These are phyloP conservation scores for Leccinum truebloodii DNA, from an alignment of 768 basidiomycete genomes.

Conservation along the genomic window DNA sequence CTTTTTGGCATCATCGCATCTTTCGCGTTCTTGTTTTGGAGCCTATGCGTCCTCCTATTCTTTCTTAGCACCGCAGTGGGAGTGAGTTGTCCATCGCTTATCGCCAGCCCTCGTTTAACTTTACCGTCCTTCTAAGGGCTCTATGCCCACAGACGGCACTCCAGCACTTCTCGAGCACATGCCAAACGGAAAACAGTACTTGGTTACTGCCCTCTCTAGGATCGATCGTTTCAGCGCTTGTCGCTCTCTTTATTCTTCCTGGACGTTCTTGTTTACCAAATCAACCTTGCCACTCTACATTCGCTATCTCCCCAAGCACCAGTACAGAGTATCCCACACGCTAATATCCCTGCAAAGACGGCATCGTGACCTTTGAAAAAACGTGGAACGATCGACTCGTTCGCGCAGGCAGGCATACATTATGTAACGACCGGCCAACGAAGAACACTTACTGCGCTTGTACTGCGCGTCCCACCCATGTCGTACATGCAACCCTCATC, in stretches of 20 bases:
- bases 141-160: slow-evolving; percentile 97
- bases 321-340: no score
- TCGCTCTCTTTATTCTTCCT: slow-evolving; percentile 81
- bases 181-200: slow-evolving; percentile 87
- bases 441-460: slow-evolving; percentile 10
- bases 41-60: slow-evolving; percentile 79
- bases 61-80: slow-evolving; percentile 92
- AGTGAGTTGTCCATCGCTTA: slow-evolving; percentile 45
- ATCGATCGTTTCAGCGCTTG: slow-evolving; percentile 79
- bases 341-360: no score
- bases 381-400: no score
- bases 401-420: no score
- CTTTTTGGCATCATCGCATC: slow-evolving; percentile 84
- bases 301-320: no score
- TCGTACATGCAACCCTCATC: slow-evolving; percentile 20
- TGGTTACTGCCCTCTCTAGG: slow-evolving; percentile 87
- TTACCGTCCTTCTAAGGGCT: slow-evolving; percentile 54
- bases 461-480: slow-evolving; percentile 17
- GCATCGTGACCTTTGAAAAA: no score
- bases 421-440: slow-evolving; percentile 8
- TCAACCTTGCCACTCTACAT: slow-evolving; percentile 50
- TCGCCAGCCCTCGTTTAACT: neutral
- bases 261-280: slow-evolving; percentile 59
- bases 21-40: slow-evolving; percentile 64
- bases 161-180: slow-evolving; percentile 83